Evolutionary conservation across 169 alveolate species (phyloP).

Genomic region (Ichthyophthirius multifiliis): DNA sequence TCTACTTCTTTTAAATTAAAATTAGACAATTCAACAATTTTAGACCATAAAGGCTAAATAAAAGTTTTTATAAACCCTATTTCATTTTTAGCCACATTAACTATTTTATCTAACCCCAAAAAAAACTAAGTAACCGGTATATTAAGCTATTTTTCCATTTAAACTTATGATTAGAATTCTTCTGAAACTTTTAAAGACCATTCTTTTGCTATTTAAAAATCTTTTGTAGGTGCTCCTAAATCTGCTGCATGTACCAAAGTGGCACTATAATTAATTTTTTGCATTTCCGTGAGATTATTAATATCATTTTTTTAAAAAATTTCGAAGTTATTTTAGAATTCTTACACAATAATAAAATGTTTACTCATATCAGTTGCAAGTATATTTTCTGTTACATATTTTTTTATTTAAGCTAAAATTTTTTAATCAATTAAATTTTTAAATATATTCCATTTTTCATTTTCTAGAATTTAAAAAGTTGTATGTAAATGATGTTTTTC

Average conservation of each 20-base stretch:
- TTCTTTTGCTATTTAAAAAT: conserved; percentile 12
- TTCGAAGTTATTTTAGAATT: neutral
- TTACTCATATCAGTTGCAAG: conserved; percentile 75
- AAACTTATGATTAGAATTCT: conserved; percentile 47
- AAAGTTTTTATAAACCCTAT: neutral
- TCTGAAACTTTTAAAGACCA: conserved; percentile 49
- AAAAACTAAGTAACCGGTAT: neutral
- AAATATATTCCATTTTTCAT: conserved; percentile 44
- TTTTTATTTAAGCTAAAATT: conserved; percentile 39
- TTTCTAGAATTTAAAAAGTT: conserved; percentile 55
- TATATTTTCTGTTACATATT: conserved; percentile 54
- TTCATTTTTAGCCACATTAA: neutral
- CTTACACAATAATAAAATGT: conserved; percentile 44
- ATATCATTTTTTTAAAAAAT: neutral
- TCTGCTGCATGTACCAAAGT: conserved; percentile 38
- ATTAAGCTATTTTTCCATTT: neutral
- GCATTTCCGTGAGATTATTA: neutral
- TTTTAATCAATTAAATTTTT: conserved; percentile 44
- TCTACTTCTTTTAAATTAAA: neutral
- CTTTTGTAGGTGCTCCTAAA: conserved; percentile 12
- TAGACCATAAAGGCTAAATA: neutral
- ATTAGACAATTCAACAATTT: neutral
- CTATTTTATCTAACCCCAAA: neutral
- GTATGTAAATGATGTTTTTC: conserved; percentile 83
- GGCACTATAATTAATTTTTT: conserved; percentile 19